Base-by-base conservation (phyloP, 345 rosid genomes). In the Microcos paniculata region DNA sequence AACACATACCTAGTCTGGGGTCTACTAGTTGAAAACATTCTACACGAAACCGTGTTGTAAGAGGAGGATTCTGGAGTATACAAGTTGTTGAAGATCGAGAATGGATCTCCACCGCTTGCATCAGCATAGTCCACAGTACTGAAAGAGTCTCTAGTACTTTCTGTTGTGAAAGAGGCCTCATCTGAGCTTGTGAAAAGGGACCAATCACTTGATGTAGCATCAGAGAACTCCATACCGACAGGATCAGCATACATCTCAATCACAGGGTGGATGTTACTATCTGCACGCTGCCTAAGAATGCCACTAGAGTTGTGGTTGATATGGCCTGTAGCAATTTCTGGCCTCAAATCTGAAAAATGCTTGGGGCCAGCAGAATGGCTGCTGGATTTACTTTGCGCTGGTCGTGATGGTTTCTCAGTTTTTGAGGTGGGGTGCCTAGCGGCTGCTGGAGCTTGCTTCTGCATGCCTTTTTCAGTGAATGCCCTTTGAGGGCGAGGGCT, bases 171-270 rank as follows among this genome's bases (percentile, higher is more conserved):
- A 24, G 98, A 89, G 76, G 96, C 94, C 82, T 93, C 98, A 1
- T 93, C 98, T 28, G 94, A 93, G 87, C 96, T 93, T 53, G 98
- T 91, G 75, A 93, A 91, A 74, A 91, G 85, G 72, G 98, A 93
- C 96, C 96, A 80, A 48, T 93, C 94, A 38, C 98, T 91, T 69
- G 94, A 88, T 21, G 94, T 81, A 43, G 89, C 87, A 61, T 93
- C 94, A n/a, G 87, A 85, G 74, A 86, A 87, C 76, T 84, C 85
- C 52, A 68, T 13, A 53, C 72, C 31, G 10, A 8, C n/a, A 21
- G 56, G 52, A 52, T 82, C 77, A 2, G 62, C 26, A 51, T 51
- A 72, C 51, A 72, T 86, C 79, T 78, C 87, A 76, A 79, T 71
- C 59, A 74, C 77, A 1, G 76, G 82, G 53, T 23, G 46, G 33